Base-by-base conservation (phyloP, 2,329 filamentous ascomycete species). In the Diaporthe citriasiana region DNA sequence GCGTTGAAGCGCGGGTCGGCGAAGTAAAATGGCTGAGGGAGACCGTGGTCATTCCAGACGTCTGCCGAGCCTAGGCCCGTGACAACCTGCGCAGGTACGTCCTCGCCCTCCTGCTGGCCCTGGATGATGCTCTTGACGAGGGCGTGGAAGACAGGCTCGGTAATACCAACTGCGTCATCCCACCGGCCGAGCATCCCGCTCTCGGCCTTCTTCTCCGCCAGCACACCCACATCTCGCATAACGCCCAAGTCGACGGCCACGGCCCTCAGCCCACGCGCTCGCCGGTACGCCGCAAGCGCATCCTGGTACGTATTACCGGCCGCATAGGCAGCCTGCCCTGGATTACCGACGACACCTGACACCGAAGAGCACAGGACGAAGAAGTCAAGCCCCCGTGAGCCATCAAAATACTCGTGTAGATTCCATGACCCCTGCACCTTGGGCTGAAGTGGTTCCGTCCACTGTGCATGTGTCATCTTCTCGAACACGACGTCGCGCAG, bases 271-370 rank as follows among this genome's bases (percentile, higher is more conserved):
- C 71, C 71, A 22, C 4, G 42, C 2, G 70, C 22, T 4, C 71
- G 70, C 13, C 74, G 70, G 50, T 73, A 63, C n/a, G 68, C 17
- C 10, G 76, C 76, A 13, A 80, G 74, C 4, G 77, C 73, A 66
- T 82, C 80, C 35, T 81, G 75, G 75, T 77, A 82, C 22, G 77
- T 76, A 70, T 82, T 82, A 30, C 76, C 80, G 1, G 79, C 79
- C 15, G 73, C 74, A 55, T 82, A 82, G 42, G 78, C 78, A 38
- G 76, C 75, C 65, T 82, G 81, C 2, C 71, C 74, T 1, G 74
- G 55, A 27, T 74, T 74, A 1, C 78, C 80, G 7, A 77, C 35
- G 15, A 78, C 56, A n/a, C 75, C 77, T 0, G 77, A 75, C n/a
- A 78, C 59, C 15, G 79, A 81, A 3, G 22, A 70, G 15, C 50